Evolutionary conservation across 371 early-diverging fungal genomes (phyloP).

Genomic region (Cokeromyces recurvatus): DNA sequence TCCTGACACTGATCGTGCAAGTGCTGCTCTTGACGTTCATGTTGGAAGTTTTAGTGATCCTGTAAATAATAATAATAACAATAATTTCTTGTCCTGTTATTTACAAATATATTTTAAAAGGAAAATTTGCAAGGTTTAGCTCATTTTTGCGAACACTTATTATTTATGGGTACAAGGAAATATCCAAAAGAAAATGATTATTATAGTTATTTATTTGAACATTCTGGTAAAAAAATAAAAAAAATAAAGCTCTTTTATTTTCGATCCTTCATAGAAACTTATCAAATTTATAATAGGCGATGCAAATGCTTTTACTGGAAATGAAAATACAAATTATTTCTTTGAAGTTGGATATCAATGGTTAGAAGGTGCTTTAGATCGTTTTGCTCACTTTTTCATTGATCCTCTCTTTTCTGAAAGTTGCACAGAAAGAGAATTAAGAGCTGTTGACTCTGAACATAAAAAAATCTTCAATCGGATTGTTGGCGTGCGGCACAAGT

Average conservation of each 20-base stretch:
- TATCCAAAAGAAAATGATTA: conserved; percentile 95
- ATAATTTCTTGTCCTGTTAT: not conserved
- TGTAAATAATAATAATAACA: conserved; percentile 4
- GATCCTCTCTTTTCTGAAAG: conserved; percentile 80
- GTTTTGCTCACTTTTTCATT: conserved; percentile 95
- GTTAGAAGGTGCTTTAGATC: conserved; percentile 90
- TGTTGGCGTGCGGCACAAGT: conserved; percentile 82
- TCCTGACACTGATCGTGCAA: conserved; percentile 78
- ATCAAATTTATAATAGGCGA: too few species aligned
- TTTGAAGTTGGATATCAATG: conserved; percentile 84
- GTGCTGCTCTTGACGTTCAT: conserved; percentile 90
- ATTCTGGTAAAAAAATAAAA: conserved; percentile 65
- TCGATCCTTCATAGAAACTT: too few species aligned
- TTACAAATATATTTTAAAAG: conserved; percentile 5
- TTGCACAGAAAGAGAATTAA: conserved; percentile 88
- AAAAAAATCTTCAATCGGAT: conserved; percentile 90
- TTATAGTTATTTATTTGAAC: conserved; percentile 73
- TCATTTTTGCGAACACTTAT: conserved; percentile 98
- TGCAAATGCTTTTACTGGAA: conserved; percentile 93
- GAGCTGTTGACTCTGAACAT: conserved; percentile 94
- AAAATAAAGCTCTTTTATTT: too few species aligned
- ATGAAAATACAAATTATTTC: conserved; percentile 90
- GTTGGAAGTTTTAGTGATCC: conserved; percentile 55
- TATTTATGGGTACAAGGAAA: conserved; percentile 83
- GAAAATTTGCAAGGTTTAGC: conserved; percentile 86